Evolutionary conservation across 1,284 basidiomycete species (phyloP).

Genomic region (Phellopilus nigrolimitatus): DNA sequence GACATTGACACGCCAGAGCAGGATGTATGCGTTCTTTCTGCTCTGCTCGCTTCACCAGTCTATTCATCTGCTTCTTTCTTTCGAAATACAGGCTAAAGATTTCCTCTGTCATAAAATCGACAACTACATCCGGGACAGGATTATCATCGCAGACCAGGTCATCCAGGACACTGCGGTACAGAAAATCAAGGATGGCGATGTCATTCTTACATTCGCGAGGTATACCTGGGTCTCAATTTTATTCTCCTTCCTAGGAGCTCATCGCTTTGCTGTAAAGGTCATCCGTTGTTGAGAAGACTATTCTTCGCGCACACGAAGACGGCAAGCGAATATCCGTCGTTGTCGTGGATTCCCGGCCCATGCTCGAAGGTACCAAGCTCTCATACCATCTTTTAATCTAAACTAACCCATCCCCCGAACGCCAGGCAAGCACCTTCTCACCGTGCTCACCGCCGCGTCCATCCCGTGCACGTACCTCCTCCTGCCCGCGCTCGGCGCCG

Average conservation of each 20-base stretch:
- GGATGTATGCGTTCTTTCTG: constrained; percentile 52
- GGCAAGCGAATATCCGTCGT: constrained; percentile 84
- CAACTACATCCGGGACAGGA: constrained; percentile 90
- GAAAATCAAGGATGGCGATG: constrained; percentile 93
- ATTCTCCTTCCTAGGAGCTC: not conserved
- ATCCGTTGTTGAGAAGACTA: constrained; percentile 88
- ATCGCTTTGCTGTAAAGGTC: constrained; percentile 49
- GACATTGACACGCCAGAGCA: constrained; percentile 92
- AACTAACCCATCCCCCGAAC: not conserved
- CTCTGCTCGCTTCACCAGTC: not conserved
- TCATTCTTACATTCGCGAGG: constrained; percentile 91
- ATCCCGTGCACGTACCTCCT: constrained; percentile 92
- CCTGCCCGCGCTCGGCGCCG: constrained; percentile 81
- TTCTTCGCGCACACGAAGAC: constrained; percentile 74
- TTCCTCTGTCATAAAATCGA: constrained; percentile 84
- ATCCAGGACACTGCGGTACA: constrained; percentile 85
- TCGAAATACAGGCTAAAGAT: constrained; percentile 71
- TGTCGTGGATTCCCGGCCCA: constrained; percentile 90
- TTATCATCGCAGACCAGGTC: constrained; percentile 90
- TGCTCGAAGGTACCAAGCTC: constrained; percentile 73
- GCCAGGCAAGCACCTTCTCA: constrained; percentile 76
- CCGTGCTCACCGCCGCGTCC: constrained; percentile 62
- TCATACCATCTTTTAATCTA: constrained; percentile 5
- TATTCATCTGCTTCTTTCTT: no score
- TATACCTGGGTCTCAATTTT: constrained; percentile 33